phyloP scores from a whole-genome alignment of 1,139 yeast species.

The Petasospora rhodanensis region DNA sequence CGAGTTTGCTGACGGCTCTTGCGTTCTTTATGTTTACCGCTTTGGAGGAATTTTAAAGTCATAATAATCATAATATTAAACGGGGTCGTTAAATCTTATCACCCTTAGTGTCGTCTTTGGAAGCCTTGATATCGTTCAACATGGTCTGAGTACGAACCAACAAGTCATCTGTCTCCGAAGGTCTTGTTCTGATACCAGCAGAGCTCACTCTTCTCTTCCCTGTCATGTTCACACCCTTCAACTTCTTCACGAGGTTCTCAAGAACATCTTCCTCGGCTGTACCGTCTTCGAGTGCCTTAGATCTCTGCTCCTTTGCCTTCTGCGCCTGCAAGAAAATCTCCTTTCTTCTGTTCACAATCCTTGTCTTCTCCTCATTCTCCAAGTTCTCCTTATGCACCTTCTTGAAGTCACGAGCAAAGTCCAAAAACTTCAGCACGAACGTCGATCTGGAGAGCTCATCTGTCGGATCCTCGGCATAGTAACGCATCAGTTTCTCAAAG shows the following conservation, averaged over 20 bases:
- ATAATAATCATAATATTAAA: too few relatives aligned
- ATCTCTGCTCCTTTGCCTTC: slow-evolving; percentile 26
- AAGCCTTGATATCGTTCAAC: slow-evolving; percentile 23
- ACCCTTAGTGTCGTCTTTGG: neutral
- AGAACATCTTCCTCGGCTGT: slow-evolving; percentile 43
- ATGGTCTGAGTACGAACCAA: slow-evolving; percentile 23
- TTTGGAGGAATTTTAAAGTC: too few relatives aligned
- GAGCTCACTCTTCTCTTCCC: slow-evolving; percentile 22
- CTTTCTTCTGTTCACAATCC: slow-evolving; percentile 69
- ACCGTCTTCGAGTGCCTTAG: slow-evolving; percentile 20
- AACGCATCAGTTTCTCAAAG: slow-evolving; percentile 60
- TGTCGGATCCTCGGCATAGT: slow-evolving; percentile 75
- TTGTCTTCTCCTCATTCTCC: slow-evolving; percentile 72
- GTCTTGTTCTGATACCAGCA: slow-evolving; percentile 7
- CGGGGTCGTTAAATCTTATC: too few relatives aligned
- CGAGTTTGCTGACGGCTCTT: too few relatives aligned
- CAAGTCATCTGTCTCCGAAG: slow-evolving; percentile 16
- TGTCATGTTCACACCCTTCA: slow-evolving; percentile 65
- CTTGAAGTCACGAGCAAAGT: slow-evolving; percentile 70
- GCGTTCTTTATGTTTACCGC: too few relatives aligned
- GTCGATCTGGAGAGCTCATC: slow-evolving; percentile 59
- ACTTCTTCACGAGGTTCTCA: slow-evolving; percentile 67
- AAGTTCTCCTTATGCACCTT: slow-evolving; percentile 74
- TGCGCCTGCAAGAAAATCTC: slow-evolving; percentile 32
- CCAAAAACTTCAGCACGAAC: slow-evolving; percentile 70